These are phyloP conservation scores for Haematococcus sp. DNA, from an alignment of 139 green algal species.

Conservation along the genomic window DNA sequence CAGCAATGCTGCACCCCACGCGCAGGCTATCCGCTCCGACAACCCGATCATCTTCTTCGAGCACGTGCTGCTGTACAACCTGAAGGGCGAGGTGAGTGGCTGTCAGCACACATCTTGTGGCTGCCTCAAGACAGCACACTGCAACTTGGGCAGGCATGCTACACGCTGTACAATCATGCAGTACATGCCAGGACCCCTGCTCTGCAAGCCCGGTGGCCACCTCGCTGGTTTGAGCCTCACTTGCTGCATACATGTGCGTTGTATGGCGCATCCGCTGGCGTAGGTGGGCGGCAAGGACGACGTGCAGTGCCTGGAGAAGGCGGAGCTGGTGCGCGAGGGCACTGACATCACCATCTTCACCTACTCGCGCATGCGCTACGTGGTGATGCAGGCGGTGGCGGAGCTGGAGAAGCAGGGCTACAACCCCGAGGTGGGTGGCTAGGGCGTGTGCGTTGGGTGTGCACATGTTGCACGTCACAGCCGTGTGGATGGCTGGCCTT, in stretches of 20 bases:
- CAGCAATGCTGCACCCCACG: neutral
- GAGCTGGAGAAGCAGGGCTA: constrained; percentile 80
- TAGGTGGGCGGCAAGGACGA: constrained; percentile 21
- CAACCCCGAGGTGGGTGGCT: constrained; percentile 76
- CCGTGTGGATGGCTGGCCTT: neutral
- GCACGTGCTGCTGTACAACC: constrained; percentile 96
- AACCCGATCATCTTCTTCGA: constrained; percentile 96
- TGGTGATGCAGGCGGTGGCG: constrained; percentile 71
- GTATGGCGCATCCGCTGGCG: too few species aligned
- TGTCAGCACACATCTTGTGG: too few species aligned
- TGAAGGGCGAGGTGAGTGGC: constrained; percentile 70
- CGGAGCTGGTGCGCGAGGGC: constrained; percentile 75
- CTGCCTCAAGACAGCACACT: too few species aligned
- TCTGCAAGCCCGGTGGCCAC: neutral
- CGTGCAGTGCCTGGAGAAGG: constrained; percentile 35
- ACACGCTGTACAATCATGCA: too few species aligned
- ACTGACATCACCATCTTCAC: constrained; percentile 92
- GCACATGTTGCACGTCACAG: neutral
- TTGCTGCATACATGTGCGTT: neutral
- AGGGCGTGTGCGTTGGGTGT: neutral
- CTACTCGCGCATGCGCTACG: constrained; percentile 94
- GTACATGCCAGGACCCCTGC: neutral
- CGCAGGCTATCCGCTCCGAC: constrained; percentile 68
- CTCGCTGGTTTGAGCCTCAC: neutral
- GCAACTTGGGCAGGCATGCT: too few species aligned